A percentile compares a stretch with the other conserved stretches of the same genome.
phyloP scores from a whole-genome alignment of 2,329 filamentous ascomycete species.

The Pyrenophora seminiperda region DNA sequence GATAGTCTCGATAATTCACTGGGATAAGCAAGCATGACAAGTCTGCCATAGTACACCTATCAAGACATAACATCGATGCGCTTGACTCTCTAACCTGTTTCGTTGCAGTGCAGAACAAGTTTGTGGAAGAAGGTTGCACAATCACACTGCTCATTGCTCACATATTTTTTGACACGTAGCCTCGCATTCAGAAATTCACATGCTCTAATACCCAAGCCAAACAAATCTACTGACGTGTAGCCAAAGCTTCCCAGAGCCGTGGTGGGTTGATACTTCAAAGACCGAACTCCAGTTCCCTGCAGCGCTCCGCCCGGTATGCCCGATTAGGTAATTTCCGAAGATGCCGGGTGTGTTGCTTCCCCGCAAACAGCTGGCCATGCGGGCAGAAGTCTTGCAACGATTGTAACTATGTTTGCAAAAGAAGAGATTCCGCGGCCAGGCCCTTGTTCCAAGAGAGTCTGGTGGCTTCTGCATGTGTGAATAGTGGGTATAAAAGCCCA shows the following conservation, averaged over 20 bases:
- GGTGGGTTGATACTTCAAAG: constrained; percentile 7
- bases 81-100: too few relatives aligned
- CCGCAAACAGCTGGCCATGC: constrained; percentile 19
- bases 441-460: constrained; percentile 6
- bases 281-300: constrained; percentile 6
- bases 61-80: neutral
- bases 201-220: neutral
- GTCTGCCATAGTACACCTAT: neutral
- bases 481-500: constrained; percentile 12
- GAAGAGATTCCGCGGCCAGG: constrained; percentile 9
- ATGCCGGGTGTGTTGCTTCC: constrained; percentile 17
- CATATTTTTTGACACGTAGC: too few relatives aligned
- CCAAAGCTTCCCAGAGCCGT: constrained; percentile 1
- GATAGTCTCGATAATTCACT: neutral
- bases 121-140: too few relatives aligned
- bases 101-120: neutral
- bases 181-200: too few relatives aligned
- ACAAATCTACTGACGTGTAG: neutral
- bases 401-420: constrained; percentile 6
- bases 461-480: constrained; percentile 3
- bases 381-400: constrained; percentile 7
- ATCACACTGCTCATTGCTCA: too few relatives aligned
- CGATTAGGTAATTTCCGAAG: constrained; percentile 15
- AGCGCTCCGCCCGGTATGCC: constrained; percentile 16
- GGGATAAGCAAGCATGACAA: neutral